These are phyloP conservation scores for Zymoseptoria passerinii DNA, from an alignment of 2,329 filamentous ascomycete species.

Conservation along the genomic window DNA sequence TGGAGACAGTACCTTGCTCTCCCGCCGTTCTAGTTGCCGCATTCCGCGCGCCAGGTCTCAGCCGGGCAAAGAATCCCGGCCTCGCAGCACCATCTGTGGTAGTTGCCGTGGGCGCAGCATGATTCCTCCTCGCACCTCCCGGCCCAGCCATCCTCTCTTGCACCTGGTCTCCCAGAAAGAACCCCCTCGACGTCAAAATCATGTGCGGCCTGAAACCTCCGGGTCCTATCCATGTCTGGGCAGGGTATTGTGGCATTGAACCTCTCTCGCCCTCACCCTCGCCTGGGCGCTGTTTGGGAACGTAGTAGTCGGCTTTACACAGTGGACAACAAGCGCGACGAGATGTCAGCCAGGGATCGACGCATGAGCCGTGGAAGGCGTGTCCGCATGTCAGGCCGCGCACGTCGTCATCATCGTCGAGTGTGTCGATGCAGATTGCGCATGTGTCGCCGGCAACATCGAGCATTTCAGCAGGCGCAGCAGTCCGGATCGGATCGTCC, in stretches of 20 bases:
- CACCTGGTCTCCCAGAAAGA: constrained; percentile 15
- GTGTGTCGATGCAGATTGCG: constrained; percentile 87
- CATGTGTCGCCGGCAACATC: constrained; percentile 82
- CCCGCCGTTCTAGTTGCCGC: not conserved
- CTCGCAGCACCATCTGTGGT: not conserved
- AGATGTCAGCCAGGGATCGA: constrained; percentile 94
- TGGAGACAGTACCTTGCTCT: not conserved
- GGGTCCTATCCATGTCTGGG: constrained; percentile 22
- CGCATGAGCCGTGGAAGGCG: constrained; percentile 90
- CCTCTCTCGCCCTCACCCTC: constrained; percentile 43
- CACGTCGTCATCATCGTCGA: constrained; percentile 93
- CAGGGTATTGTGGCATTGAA: constrained; percentile 20
- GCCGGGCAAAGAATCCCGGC: not conserved
- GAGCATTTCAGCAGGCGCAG: constrained; percentile 71
- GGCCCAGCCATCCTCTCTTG: not conserved
- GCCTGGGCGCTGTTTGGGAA: constrained; percentile 66
- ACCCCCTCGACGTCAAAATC: constrained; percentile 21
- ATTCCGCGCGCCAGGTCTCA: not conserved
- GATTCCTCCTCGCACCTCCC: not conserved
- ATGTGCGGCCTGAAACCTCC: constrained; percentile 23
- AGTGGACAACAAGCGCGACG: constrained; percentile 91
- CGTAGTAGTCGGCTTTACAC: constrained; percentile 96
- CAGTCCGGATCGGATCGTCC: constrained; percentile 69
- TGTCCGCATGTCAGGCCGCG: constrained; percentile 94
- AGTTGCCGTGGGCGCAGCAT: not conserved